Evolutionary conservation across 306 rosid species (phyloP), one percentile per base, ranked within the genome.

Genomic region (Delonix regia): DNA sequence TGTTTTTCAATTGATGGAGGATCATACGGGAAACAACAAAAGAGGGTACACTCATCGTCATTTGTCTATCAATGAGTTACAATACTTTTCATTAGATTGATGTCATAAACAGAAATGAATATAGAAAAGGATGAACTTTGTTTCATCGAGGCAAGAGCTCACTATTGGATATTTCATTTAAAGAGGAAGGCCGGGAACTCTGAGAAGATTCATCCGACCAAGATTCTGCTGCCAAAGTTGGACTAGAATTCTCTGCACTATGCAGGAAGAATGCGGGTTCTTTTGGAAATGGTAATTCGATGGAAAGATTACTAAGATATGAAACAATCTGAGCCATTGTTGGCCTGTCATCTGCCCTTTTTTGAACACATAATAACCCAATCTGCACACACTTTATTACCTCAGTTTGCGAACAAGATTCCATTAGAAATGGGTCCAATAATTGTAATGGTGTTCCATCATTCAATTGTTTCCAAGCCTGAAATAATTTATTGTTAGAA

Each of bases 351-450:
- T 61, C 42, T 30, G 67, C 42, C 7, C 30, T 61, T 30, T 34
- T 24, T 64, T 64, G 70, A n/a, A 64, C 48, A 22, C 70, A 64
- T 44, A 64, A 64, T 64, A 64, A 64, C 9, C 70, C 70, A 64
- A 36, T 64, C 11, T 67, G 53, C n/a, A 42, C 13, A 14, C 55
- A 67, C 7, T 44, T 41, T 39, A 13, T 42, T 6, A 7, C 73
- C 13, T 67, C 55, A 42, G 0, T 21, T 42, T 42, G 12, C 22
- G 73, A 67, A 39, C 34, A 39, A 11, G 53, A 42, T 67, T 67
- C 55, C 48, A 21, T 41, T 1, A 67, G 55, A 67, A 12, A 21
- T 19, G 73, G 21, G 12, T 67, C 55, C 34, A 67, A 24, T 42
- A 67, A 11, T 13, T 67, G 36, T 45, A 67, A 21, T 42, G 73